Base-by-base conservation (phyloP, 2,329 filamentous ascomycete genomes). In the Hypoxylon sp. region DNA sequence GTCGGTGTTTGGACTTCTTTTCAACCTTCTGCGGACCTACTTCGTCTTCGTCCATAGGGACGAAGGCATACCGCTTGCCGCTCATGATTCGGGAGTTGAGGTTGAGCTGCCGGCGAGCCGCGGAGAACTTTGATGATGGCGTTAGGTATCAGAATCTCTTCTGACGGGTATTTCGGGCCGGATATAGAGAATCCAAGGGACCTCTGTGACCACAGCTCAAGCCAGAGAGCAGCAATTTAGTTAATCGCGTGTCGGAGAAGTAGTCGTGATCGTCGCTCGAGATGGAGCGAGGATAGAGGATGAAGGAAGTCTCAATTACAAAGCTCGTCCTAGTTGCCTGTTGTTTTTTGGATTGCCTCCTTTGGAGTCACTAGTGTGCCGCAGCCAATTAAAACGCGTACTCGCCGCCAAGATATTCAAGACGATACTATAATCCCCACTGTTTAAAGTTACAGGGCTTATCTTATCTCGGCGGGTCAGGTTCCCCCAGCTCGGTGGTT, bases 1-100 rank as follows among this genome's bases (percentile, higher is more conserved):
- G 75, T 7, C 78, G 77, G 17, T 83, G 80, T 59, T 81, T 80
- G 32, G 79, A 79, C 66, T 78, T 81, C 75, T 82, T 82, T 67
- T 84, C 80, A 56, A 84, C 79, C 61, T 85, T 85, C 63, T 84
- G 83, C 23, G 84, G 84, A 0, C 84, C 84, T n/a, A 89, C 82
- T 68, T 89, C 87, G 34, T 86, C 86, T 10, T 88, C 88, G 65
- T 88, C 88, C 89, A 91, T 91, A 6, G 89, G 85, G 69, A 91
- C 79, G 72, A 91, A 87, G 6, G 89, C 88, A 77, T 91, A 91
- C 73, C 86, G 87, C 78, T 90, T 90, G 50, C 82, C 81, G 67
- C 82, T 83, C 84, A 86, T 86, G 53, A 17, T 43, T 56, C 2
- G 11, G 30, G 53, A 45, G 11, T 65, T 11, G 28, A 13, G 10